Percentiles rank a stretch among this genome's conserved stretches.
Evolutionary conservation across 2,329 filamentous ascomycete genomes (phyloP).

Genomic region (Neofusicoccum laricinum): DNA sequence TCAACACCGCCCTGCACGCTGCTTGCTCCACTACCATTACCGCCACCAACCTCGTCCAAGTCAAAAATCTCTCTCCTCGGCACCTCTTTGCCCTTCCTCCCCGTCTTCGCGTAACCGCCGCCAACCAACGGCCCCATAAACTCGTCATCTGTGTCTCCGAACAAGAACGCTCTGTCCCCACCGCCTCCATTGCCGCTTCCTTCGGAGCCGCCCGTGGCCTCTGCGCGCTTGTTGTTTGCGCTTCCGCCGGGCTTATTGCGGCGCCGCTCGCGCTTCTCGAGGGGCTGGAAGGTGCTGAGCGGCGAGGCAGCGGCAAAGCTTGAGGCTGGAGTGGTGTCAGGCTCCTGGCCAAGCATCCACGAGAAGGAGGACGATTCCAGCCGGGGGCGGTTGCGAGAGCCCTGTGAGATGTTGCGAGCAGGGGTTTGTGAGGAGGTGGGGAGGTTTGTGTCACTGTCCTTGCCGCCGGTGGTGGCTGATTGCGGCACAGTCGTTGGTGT

Average conservation of each 20-base stretch:
- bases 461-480: constrained; percentile 18
- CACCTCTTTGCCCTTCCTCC: constrained; percentile 20
- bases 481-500: constrained; percentile 17
- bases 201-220: neutral
- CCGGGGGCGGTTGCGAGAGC: constrained; percentile 54
- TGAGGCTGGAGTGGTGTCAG: constrained; percentile 14
- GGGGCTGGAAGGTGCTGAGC: neutral
- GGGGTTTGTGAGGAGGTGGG: neutral
- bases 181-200: neutral
- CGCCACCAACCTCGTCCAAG: constrained; percentile 25
- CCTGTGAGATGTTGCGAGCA: constrained; percentile 21
- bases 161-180: constrained; percentile 30
- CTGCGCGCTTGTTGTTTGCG: neutral
- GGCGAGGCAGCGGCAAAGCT: constrained; percentile 28
- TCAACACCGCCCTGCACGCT: neutral
- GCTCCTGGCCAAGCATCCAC: constrained; percentile 63
- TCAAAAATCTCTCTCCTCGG: constrained; percentile 37
- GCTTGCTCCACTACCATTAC: neutral
- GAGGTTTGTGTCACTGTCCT: neutral
- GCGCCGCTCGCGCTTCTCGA: constrained; percentile 10
- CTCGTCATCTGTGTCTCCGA: constrained; percentile 40
- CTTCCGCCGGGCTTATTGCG: constrained; percentile 9
- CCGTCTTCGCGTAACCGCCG: constrained; percentile 22
- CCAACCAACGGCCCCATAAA: constrained; percentile 20
- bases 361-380: constrained; percentile 74